These are phyloP conservation scores for Euryodendron excelsum DNA, from an alignment of 148 eudicot species.

Conservation along the genomic window DNA sequence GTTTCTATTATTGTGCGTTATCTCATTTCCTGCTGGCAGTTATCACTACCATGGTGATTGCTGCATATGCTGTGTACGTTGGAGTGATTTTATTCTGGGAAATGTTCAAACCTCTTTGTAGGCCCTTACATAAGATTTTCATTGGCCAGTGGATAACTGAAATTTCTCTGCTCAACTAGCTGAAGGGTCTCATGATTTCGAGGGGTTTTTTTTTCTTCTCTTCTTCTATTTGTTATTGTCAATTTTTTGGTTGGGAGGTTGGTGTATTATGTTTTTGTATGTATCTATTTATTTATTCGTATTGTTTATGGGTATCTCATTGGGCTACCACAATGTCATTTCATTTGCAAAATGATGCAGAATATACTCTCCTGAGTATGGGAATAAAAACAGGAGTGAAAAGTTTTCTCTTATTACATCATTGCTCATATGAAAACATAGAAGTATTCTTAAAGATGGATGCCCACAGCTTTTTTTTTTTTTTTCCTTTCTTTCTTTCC, in stretches of 20 bases:
- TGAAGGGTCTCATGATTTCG: no score
- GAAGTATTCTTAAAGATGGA: neutral
- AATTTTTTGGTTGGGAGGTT: neutral
- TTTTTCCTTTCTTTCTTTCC: neutral
- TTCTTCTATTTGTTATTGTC: no score
- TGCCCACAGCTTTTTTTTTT: conserved; percentile 1
- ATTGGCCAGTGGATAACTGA: no score
- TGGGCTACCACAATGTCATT: neutral
- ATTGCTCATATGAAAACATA: neutral
- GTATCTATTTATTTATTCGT: no score
- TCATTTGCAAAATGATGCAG: neutral
- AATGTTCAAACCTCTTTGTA: neutral
- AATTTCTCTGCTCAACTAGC: no score
- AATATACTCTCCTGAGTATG: neutral
- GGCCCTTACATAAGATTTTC: neutral
- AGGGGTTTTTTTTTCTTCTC: no score
- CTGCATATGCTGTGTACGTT: no score
- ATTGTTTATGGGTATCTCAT: no score
- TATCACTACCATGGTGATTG: no score
- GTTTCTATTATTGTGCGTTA: no score
- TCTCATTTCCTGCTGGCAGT: no score
- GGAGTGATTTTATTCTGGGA: neutral
- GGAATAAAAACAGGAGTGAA: neutral
- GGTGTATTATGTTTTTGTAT: no score
- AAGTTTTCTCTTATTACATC: neutral